These are phyloP conservation scores for bread wheat (Triticum aestivum) DNA, from an alignment of 176 grass and related monocot species.

Conservation along the genomic window DNA sequence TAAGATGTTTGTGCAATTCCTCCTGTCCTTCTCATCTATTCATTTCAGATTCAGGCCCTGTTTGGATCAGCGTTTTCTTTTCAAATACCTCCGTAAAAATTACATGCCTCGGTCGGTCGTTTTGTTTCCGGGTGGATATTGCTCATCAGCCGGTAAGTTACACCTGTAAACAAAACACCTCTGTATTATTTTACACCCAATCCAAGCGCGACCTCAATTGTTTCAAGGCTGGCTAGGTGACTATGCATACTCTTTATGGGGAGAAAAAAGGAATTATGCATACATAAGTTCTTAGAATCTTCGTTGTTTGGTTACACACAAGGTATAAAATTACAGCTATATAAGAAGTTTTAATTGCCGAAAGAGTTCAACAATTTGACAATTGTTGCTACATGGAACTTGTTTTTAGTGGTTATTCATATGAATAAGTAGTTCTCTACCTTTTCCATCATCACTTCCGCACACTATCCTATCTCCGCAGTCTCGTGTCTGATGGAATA, in stretches of 20 bases:
- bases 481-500: not conserved
- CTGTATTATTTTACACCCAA: too few relatives aligned
- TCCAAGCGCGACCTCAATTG: not conserved
- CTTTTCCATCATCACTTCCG: not conserved
- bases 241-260: too few relatives aligned
- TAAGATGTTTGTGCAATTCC: conserved; percentile 22
- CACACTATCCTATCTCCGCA: not conserved
- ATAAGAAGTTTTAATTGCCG: not conserved
- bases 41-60: not conserved
- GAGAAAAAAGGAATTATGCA: not conserved
- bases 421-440: not conserved
- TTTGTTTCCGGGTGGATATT: too few relatives aligned
- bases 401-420: not conserved
- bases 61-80: too few relatives aligned
- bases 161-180: too few relatives aligned
- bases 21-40: not conserved
- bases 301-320: not conserved
- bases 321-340: not conserved
- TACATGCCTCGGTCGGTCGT: too few relatives aligned
- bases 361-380: not conserved
- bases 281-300: not conserved
- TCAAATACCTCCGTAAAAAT: too few relatives aligned
- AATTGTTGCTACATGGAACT: not conserved
- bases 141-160: too few relatives aligned
- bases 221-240: conserved; percentile 23